phyloP scores from a whole-genome alignment of 202 grass and related monocot genomes.

The Miscanthus sacchariflorus region DNA sequence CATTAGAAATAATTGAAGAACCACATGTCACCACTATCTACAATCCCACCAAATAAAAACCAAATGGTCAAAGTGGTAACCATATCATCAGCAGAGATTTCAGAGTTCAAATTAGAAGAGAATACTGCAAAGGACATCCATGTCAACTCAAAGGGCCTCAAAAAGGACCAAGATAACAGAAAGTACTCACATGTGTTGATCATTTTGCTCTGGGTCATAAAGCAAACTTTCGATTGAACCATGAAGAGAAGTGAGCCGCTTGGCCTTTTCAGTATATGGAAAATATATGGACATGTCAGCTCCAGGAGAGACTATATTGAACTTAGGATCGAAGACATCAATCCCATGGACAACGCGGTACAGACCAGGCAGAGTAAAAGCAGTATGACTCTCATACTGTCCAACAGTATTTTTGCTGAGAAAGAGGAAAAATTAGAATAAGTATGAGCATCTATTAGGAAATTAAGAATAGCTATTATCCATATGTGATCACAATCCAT shows the following conservation, averaged over 20 bases:
- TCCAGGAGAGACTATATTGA: slow-evolving; percentile 97
- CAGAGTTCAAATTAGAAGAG: neutral
- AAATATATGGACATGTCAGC: slow-evolving; percentile 97
- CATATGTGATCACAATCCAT: slow-evolving; percentile 20
- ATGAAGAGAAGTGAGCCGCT: slow-evolving; percentile 87
- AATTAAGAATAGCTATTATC: neutral
- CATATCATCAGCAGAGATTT: neutral
- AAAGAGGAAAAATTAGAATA: slow-evolving; percentile 16
- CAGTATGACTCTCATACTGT: slow-evolving; percentile 95
- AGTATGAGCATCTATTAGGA: neutral
- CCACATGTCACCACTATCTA: neutral
- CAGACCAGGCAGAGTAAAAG: slow-evolving; percentile 87
- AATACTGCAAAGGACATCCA: slow-evolving; percentile 9
- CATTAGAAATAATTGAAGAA: slow-evolving; percentile 2
- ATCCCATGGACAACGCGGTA: slow-evolving; percentile 95
- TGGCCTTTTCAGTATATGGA: slow-evolving; percentile 72
- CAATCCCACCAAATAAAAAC: neutral
- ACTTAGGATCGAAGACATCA: slow-evolving; percentile 99
- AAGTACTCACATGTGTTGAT: slow-evolving; percentile 85
- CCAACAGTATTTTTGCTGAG: slow-evolving; percentile 97
- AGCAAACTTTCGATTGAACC: slow-evolving; percentile 85
- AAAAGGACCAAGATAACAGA: neutral
- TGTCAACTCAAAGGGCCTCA: neutral
- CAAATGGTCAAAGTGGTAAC: neutral
- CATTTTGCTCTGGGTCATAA: slow-evolving; percentile 83